Conservation (phyloP, 1,284 basidiomycete species). For the Ustanciosporium gigantosporum region DNA sequence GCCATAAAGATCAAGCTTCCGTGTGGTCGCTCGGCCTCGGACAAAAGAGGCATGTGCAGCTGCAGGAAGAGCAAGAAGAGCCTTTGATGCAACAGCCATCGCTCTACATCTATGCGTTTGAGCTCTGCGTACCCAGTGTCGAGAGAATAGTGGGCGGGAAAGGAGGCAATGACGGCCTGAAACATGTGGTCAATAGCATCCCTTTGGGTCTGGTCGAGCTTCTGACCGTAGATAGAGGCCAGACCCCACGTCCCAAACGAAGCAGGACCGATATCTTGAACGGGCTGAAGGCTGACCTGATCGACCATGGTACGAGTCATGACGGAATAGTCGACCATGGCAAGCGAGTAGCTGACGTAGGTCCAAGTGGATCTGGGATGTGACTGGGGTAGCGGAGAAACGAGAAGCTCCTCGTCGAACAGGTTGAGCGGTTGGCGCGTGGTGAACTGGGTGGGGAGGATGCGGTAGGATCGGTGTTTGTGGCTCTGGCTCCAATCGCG, state of each 20-base stretch:
- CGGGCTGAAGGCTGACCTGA: conserved; percentile 21
- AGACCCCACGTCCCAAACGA: conserved; percentile 12
- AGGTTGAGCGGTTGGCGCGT: conserved; percentile 27
- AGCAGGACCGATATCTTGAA: conserved; percentile 11
- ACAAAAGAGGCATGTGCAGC: conserved; percentile 31
- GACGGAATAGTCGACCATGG: conserved; percentile 20
- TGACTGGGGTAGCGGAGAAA: conserved; percentile 8
- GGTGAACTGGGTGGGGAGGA: conserved; percentile 21
- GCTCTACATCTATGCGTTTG: conserved; percentile 15
- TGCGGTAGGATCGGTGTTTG: conserved; percentile 22
- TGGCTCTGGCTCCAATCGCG: conserved; percentile 27
- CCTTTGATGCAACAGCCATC: conserved; percentile 29
- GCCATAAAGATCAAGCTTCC: conserved; percentile 35
- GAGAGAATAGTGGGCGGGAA: conserved; percentile 32
- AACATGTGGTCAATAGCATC: conserved; percentile 24
- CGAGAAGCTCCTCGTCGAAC: conserved; percentile 27
- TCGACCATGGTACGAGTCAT: conserved; percentile 27
- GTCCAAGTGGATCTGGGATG: conserved; percentile 32
- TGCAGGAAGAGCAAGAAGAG: conserved; percentile 25
- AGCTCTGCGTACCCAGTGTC: conserved; percentile 19
- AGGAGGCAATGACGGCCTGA: conserved; percentile 17
- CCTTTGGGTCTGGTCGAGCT: conserved; percentile 10
- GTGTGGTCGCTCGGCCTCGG: conserved; percentile 16
- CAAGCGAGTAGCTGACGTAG: conserved; percentile 27
- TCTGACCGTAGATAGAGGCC: conserved; percentile 23